A percentile compares a stretch with the other conserved stretches of the same genome.
Conservation (phyloP, 257 asterid species). For the Solanum pinnatisectum region DNA sequence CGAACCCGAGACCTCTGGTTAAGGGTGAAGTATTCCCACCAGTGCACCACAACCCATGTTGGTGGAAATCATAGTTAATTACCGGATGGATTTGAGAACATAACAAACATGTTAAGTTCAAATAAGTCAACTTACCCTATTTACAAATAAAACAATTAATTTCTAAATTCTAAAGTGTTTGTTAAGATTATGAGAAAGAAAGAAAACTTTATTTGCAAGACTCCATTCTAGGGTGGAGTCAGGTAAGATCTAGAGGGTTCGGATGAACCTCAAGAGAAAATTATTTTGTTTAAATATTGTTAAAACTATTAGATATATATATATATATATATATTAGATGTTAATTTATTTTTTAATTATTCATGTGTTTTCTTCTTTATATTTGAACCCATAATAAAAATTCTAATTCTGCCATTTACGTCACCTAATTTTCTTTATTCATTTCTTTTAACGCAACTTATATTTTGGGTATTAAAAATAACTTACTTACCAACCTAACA, state of each 20-base stretch:
- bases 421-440: no score
- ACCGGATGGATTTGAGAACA: neutral
- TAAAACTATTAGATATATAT: neutral
- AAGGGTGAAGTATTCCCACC: no score
- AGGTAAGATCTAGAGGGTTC: neutral
- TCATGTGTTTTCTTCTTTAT: neutral
- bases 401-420: neutral
- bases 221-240: neutral
- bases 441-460: neutral
- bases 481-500: neutral
- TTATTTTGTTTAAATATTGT: neutral
- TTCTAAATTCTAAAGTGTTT: neutral
- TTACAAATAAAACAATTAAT: neutral
- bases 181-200: neutral
- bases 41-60: no score
- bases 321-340: neutral
- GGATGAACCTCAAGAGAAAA: fast-evolving
- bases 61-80: neutral
- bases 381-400: neutral
- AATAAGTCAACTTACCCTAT: neutral
- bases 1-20: no score
- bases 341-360: neutral
- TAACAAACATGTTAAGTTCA: neutral
- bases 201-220: neutral
- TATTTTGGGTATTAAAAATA: neutral